A percentile compares a stretch with the other conserved stretches of the same genome.
phyloP scores from a whole-genome alignment of 2,329 filamentous ascomycete species.

The Ceratocystis cacaofunesta region DNA sequence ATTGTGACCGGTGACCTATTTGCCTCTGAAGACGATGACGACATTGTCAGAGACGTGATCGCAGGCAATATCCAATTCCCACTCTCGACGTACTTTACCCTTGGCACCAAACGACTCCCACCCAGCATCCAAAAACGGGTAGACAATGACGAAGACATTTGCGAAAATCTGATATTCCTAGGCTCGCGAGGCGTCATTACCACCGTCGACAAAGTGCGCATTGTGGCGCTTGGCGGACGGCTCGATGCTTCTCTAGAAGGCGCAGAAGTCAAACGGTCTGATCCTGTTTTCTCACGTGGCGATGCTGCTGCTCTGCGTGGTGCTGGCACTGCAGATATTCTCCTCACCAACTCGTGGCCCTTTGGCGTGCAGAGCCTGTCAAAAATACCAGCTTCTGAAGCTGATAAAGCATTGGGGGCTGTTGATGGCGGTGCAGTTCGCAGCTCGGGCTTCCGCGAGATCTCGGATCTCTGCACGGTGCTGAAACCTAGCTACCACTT shows the following conservation, averaged over 20 bases:
- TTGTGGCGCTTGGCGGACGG: conserved; percentile 70
- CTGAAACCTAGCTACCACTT: conserved; percentile 91
- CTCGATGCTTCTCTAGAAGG: conserved; percentile 48
- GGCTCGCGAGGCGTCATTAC: conserved; percentile 78
- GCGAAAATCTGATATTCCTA: conserved; percentile 79
- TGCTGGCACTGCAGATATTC: conserved; percentile 66
- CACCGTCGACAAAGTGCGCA: conserved; percentile 74
- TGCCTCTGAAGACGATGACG: conserved; percentile 41
- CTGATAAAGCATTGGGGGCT: not conserved
- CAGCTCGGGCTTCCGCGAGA: conserved; percentile 38
- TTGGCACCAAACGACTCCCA: conserved; percentile 62
- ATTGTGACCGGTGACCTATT: conserved; percentile 79
- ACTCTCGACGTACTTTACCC: conserved; percentile 78
- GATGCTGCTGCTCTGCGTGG: conserved; percentile 65
- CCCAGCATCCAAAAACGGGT: conserved; percentile 55
- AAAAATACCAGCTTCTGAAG: conserved; percentile 35
- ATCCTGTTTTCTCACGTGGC: conserved; percentile 61
- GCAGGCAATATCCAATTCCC: conserved; percentile 58
- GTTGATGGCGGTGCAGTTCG: not conserved
- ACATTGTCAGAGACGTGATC: conserved; percentile 50
- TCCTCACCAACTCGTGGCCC: conserved; percentile 81
- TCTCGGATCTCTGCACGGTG: conserved; percentile 62
- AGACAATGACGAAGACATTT: conserved; percentile 58
- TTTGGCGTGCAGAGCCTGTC: conserved; percentile 55
- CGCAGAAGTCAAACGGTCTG: conserved; percentile 54